phyloP scores from a whole-genome alignment of 2,329 filamentous ascomycete genomes.

The Mycosphaerella sp. region DNA sequence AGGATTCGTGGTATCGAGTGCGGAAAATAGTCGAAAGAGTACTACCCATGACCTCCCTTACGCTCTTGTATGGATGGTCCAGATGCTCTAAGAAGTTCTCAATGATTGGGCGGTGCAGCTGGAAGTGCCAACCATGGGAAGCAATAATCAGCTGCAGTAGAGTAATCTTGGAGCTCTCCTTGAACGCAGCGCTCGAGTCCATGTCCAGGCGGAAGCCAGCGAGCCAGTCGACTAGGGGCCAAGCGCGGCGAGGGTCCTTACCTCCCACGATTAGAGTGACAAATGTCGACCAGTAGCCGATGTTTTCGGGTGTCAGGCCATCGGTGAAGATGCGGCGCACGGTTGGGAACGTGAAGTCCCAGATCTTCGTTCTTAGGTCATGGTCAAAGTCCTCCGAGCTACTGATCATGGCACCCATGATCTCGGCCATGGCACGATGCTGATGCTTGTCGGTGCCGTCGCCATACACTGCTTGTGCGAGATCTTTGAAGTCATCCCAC shows the following conservation, averaged over 20 bases:
- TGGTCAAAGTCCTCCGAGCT: conserved; percentile 72
- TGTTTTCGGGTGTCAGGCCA: conserved; percentile 87
- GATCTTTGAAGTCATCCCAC: conserved; percentile 80
- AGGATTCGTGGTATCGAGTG: conserved; percentile 90
- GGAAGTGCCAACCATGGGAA: conserved; percentile 94
- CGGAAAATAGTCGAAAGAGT: conserved; percentile 84
- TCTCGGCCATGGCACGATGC: conserved; percentile 90
- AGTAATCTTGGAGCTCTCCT: conserved; percentile 94
- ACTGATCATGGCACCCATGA: conserved; percentile 76
- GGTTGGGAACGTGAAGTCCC: conserved; percentile 86
- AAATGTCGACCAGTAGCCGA: conserved; percentile 90
- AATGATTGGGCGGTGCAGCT: conserved; percentile 77
- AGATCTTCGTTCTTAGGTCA: conserved; percentile 68
- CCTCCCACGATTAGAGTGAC: conserved; percentile 81
- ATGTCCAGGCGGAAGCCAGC: conserved; percentile 86
- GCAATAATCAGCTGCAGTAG: conserved; percentile 81
- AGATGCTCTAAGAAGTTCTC: conserved; percentile 85
- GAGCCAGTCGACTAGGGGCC: conserved; percentile 78
- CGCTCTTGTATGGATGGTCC: conserved; percentile 96
- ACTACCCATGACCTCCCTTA: conserved; percentile 87
- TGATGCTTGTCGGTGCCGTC: conserved; percentile 97
- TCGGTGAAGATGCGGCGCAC: conserved; percentile 83
- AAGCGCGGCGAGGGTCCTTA: conserved; percentile 81
- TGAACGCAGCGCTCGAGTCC: conserved; percentile 94
- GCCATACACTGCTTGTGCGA: conserved; percentile 71